Percentiles rank a stretch among this genome's conserved stretches.
These are phyloP conservation scores for Conticribra guillardii DNA, from an alignment of 108 stramenopile species.

Conservation along the genomic window DNA sequence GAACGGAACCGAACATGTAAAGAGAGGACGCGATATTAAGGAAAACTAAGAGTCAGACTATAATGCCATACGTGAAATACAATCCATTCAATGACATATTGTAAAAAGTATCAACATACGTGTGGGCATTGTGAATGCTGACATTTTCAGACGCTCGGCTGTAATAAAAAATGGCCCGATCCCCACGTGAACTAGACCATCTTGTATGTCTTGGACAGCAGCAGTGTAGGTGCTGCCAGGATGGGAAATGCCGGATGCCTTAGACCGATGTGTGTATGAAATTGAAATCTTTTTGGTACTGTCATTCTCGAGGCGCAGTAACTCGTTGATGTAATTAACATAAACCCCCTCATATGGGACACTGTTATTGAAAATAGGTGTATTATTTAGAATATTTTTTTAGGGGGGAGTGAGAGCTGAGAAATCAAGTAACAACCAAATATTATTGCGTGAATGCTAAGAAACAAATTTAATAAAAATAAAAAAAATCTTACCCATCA, in stretches of 20 bases:
- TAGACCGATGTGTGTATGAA: neutral
- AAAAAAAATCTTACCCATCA: too few relatives aligned
- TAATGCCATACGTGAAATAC: too few relatives aligned
- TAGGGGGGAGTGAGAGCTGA: neutral
- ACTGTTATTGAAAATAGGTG: too few relatives aligned
- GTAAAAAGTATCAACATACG: too few relatives aligned
- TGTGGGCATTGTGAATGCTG: neutral
- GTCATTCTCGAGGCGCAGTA: neutral
- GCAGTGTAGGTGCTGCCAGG: conserved; percentile 2
- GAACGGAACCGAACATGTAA: too few relatives aligned
- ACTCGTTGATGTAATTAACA: neutral
- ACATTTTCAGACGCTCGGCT: neutral
- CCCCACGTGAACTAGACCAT: neutral
- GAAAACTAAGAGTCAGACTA: too few relatives aligned
- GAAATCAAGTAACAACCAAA: neutral
- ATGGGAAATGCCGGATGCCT: neutral
- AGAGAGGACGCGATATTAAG: too few relatives aligned
- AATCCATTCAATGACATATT: too few relatives aligned
- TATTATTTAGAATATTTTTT: neutral
- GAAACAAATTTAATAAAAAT: too few relatives aligned
- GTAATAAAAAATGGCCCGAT: neutral
- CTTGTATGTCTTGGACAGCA: neutral
- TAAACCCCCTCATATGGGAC: neutral
- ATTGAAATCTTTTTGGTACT: neutral
- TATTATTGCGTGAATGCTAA: too few relatives aligned